Conservation (phyloP, 768 basidiomycete species). For the Multifurca ochricompacta region DNA sequence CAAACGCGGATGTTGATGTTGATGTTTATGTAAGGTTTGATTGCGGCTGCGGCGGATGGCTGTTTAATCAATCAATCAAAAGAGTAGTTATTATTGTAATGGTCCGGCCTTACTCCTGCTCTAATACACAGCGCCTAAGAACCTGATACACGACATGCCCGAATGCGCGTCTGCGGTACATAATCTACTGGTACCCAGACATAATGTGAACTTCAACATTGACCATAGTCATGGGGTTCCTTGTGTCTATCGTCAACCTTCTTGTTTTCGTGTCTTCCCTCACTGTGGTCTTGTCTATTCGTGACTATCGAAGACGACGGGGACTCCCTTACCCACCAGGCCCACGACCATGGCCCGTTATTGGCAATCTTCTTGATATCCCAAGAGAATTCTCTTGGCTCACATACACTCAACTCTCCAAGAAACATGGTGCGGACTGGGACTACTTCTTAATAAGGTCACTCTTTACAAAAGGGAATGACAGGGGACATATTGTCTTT, state of each 20-base stretch:
- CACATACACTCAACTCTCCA: not conserved
- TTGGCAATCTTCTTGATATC: constrained; percentile 8
- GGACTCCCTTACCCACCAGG: constrained; percentile 7
- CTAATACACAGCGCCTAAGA: no score
- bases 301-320: not conserved
- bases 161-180: no score
- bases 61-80: no score
- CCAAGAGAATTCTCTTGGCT: constrained; percentile 11
- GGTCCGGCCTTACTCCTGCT: no score
- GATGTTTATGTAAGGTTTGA: no score
- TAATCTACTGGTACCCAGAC: no score
- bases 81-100: no score
- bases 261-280: not conserved
- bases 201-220: no score
- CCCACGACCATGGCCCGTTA: constrained; percentile 1
- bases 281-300: not conserved
- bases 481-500: constrained; percentile 14
- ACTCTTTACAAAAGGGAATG: not conserved
- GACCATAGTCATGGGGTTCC: not conserved
- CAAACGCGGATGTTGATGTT: no score
- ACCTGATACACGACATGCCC: no score
- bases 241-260: not conserved
- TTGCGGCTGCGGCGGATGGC: no score
- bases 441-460: not conserved
- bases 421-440: not conserved